These are phyloP conservation scores for Starmerella sp. DNA, from an alignment of 805 yeast genomes.

Conservation along the genomic window DNA sequence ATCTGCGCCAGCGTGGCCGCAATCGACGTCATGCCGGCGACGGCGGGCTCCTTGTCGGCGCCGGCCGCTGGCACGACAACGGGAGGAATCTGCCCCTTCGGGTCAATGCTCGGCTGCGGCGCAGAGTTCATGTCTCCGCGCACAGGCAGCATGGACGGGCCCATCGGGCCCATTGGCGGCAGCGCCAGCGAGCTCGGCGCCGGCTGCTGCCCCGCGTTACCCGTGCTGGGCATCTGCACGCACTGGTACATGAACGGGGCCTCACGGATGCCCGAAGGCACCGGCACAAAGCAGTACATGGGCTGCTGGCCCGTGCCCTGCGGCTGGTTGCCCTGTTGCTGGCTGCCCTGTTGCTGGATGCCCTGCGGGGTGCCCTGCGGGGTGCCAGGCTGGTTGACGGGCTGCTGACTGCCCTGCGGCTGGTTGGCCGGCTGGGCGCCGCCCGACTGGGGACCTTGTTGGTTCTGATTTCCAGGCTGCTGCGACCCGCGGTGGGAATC, in stretches of 20 bases:
- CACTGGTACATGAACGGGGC: conserved; percentile 9
- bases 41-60: neutral
- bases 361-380: too few relatives aligned
- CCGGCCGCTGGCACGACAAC: neutral
- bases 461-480: neutral
- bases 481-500: neutral
- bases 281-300: conserved; percentile 12
- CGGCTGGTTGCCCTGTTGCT: neutral
- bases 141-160: conserved; percentile 1
- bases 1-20: conserved; percentile 8
- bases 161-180: conserved; percentile 5
- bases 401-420: too few relatives aligned
- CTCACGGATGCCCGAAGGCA: conserved; percentile 11
- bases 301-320: neutral
- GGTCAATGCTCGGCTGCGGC: neutral
- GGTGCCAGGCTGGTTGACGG: too few relatives aligned
- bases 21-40: neutral
- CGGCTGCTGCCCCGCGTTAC: neutral
- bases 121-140: neutral
- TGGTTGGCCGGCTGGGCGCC: neutral
- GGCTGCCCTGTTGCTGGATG: neutral
- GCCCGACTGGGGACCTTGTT: neutral
- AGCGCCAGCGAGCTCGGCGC: neutral
- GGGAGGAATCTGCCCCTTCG: neutral
- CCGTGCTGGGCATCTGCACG: neutral